Base-by-base conservation (phyloP, 306 rosid genomes). In the Malus sieversii region DNA sequence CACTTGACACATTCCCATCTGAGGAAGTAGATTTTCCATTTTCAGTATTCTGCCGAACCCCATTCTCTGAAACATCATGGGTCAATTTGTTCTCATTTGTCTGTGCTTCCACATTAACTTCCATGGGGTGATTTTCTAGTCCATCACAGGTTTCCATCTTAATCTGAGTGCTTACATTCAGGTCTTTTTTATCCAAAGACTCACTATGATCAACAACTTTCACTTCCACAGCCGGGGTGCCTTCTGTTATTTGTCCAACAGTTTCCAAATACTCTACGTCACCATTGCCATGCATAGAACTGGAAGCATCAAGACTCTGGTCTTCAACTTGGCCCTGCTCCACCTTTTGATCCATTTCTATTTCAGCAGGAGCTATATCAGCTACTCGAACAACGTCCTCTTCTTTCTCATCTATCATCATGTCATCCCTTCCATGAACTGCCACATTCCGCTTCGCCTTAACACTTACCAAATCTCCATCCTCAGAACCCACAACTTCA, bases 41-140 rank as follows among this genome's bases (percentile, higher is more conserved):
- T 73, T 57, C 78, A 42, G 29, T 9, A 70, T 75, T 75, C 53
- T 62, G 30, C 10, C 73, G 61, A 66, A 42, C 58, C 81, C 19
- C 77, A 18, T 68, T 73, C 25, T 66, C 78, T 30, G 73, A 6
- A 72, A 68, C 35, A 69, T 61, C 32, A 12, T 16, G 65, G 5
- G 69, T 59, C 72, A 72, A 71, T 20, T 38, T 79, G 75, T 79
- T 79, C 71, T 71, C 82, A 70, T 38, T 40, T 23, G 65, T 81
- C 67, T 82, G 77, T 23, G 35, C 73, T 61, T 63, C 85, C 75
- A 63, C 77, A 78, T 71, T 75, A 16, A 65, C 73, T 40, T 63
- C 77, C 53, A 66, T 58, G 23, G 62, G 67, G 71, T 64, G 75
- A 70, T 73, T 79, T 74, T 86, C 73, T 48, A 64, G 13, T 68